Evolutionary conservation across 1,284 basidiomycete genomes (phyloP).

Genomic region (Baeospora myosura): DNA sequence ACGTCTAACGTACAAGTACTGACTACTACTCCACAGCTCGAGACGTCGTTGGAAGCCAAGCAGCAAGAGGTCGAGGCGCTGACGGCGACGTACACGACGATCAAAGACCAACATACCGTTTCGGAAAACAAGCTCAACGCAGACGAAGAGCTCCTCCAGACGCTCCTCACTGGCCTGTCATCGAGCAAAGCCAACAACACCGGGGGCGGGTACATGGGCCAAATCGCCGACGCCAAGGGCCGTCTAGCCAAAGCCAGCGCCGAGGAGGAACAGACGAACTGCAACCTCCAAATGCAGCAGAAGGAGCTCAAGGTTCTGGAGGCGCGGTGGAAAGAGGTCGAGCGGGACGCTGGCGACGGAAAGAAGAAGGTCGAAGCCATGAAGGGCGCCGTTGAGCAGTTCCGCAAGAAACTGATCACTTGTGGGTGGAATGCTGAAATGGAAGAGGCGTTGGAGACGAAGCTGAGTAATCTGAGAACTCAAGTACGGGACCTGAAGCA

Average conservation of each 20-base stretch:
- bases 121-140: constrained; percentile 61
- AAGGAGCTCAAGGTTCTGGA: constrained; percentile 79
- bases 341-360: constrained; percentile 77
- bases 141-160: constrained; percentile 92
- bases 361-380: constrained; percentile 61
- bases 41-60: constrained; percentile 50
- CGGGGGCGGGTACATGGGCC: constrained; percentile 94
- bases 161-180: constrained; percentile 87
- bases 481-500: constrained; percentile 59
- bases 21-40: constrained; percentile 37
- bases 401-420: constrained; percentile 46
- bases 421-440: constrained; percentile 79
- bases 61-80: constrained; percentile 53
- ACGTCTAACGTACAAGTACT: background rate
- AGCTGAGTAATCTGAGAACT: constrained; percentile 49
- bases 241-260: constrained; percentile 72
- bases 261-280: constrained; percentile 80
- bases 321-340: constrained; percentile 76
- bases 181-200: constrained; percentile 49
- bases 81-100: constrained; percentile 54
- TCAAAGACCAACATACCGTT: constrained; percentile 69
- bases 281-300: constrained; percentile 74
- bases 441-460: constrained; percentile 59
- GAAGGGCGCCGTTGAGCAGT: constrained; percentile 53
- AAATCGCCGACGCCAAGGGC: constrained; percentile 83